Percentiles rank a stretch among this genome's conserved stretches.
phyloP scores from a whole-genome alignment of 2,329 filamentous ascomycete genomes.

The Trichophyton benhamiae region DNA sequence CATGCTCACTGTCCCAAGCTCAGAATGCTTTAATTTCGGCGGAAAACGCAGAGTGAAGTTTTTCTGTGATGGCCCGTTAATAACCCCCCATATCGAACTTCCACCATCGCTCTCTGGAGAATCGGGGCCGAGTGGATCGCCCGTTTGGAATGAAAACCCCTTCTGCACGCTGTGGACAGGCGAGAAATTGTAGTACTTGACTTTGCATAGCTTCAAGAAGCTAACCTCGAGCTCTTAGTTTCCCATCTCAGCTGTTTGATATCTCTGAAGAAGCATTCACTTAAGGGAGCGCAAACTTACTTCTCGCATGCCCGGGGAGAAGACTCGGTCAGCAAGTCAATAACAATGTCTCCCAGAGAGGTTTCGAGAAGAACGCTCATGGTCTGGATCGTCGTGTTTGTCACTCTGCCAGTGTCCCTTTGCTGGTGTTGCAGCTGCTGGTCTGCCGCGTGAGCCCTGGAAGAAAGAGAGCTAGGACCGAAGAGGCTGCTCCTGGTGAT shows the following conservation, averaged over 20 bases:
- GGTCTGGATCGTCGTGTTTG: constrained; percentile 7
- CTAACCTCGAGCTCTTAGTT: constrained; percentile 47
- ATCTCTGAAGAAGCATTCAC: constrained; percentile 16
- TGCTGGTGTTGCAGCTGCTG: not conserved
- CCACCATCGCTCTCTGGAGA: constrained; percentile 81
- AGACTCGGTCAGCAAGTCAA: constrained; percentile 80
- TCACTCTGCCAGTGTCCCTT: not conserved
- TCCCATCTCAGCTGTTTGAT: constrained; percentile 42
- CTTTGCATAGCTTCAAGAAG: constrained; percentile 96
- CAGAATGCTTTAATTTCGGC: constrained; percentile 74
- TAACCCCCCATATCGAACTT: constrained; percentile 77
- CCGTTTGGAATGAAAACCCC: constrained; percentile 91
- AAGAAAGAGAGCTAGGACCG: too few species aligned
- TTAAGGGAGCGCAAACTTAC: constrained; percentile 44
- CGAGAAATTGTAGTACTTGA: constrained; percentile 98
- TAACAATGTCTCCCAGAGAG: constrained; percentile 82
- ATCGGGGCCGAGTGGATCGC: constrained; percentile 80
- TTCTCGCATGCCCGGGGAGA: constrained; percentile 90
- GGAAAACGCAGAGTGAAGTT: constrained; percentile 77
- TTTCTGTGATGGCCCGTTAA: constrained; percentile 57
- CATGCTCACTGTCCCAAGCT: constrained; percentile 92
- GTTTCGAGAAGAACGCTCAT: constrained; percentile 96
- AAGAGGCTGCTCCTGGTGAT: too few species aligned
- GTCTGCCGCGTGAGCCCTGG: too few species aligned
- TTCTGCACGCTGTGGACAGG: constrained; percentile 87